Conservation (phyloP, 139 green algal species). For the Dunaliella sp. region DNA sequence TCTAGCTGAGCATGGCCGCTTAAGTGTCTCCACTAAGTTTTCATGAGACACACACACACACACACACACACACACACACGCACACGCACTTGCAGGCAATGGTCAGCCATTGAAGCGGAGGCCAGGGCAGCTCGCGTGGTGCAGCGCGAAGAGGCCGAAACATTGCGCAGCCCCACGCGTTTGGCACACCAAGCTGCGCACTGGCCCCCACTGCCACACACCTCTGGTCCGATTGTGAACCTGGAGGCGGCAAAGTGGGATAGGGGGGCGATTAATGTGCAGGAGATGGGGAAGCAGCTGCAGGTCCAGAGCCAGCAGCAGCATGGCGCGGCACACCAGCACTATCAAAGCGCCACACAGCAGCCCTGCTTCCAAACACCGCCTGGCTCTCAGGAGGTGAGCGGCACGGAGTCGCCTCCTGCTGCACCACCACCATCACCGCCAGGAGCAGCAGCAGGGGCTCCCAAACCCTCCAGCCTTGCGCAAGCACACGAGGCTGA, state of each 20-base stretch:
- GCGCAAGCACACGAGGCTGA: neutral
- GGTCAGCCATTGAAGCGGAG: neutral
- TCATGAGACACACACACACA: neutral
- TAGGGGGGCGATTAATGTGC: neutral
- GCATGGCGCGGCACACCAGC: too few relatives aligned
- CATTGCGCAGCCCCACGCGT: neutral
- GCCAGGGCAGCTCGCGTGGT: neutral
- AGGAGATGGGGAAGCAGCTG: too few relatives aligned
- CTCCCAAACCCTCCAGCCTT: neutral
- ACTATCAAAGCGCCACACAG: too few relatives aligned
- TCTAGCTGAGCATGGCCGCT: neutral
- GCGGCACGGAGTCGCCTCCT: too few relatives aligned
- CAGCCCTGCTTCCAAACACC: too few relatives aligned
- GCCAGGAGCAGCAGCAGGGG: neutral
- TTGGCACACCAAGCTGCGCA: neutral
- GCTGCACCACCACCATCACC: neutral
- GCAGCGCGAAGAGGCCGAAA: neutral
- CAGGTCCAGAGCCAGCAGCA: neutral
- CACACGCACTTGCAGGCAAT: neutral
- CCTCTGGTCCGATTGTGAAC: neutral
- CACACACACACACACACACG: slow-evolving; percentile 11
- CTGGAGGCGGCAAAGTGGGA: neutral
- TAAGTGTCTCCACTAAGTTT: neutral
- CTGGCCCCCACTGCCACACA: too few relatives aligned
- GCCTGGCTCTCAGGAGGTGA: too few relatives aligned